Conservation (phyloP, 176 grass and related monocot genomes). For the Eragrostis curvula region DNA sequence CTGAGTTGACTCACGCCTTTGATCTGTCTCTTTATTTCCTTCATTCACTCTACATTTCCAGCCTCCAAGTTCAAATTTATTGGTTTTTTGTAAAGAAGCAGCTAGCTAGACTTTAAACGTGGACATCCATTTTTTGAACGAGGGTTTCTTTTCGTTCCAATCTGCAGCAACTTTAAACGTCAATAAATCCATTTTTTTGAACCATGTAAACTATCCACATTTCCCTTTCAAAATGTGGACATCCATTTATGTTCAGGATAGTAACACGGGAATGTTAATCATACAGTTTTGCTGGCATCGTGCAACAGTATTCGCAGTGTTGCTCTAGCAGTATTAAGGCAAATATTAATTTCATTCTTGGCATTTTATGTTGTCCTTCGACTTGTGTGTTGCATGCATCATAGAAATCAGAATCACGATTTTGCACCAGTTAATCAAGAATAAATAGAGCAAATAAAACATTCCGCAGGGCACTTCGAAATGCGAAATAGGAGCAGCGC, state of each 20-base stretch:
- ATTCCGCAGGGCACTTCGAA: neutral
- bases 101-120: too few relatives aligned
- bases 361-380: neutral
- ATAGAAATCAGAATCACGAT: neutral
- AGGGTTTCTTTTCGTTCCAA: neutral
- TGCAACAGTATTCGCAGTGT: neutral
- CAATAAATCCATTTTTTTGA: neutral
- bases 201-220: neutral
- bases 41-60: neutral
- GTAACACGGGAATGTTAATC: neutral
- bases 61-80: neutral
- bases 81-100: neutral
- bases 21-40: neutral
- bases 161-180: neutral
- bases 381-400: neutral
- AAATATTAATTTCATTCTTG: neutral
- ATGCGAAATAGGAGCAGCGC: neutral
- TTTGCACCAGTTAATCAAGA: neutral
- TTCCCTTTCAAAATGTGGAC: neutral
- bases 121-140: too few relatives aligned
- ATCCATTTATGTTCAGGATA: neutral
- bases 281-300: neutral
- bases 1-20: constrained; percentile 1
- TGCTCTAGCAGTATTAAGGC: neutral
- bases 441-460: neutral